phyloP scores from a whole-genome alignment of 306 rosid genomes.

The Argentina anserina region DNA sequence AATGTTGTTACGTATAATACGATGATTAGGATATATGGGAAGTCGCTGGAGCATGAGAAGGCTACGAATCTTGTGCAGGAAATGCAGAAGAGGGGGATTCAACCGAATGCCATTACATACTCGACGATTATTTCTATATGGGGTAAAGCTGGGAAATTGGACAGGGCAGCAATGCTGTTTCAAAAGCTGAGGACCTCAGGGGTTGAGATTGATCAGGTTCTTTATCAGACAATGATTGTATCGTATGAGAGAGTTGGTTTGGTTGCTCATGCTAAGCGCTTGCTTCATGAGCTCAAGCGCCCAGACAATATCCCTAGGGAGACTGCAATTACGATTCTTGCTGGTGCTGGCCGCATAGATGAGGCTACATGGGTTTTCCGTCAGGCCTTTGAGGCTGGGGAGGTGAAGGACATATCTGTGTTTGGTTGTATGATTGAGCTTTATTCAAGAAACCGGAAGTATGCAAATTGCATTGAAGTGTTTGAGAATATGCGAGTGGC shows the following conservation, averaged over 20 bases:
- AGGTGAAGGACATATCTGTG: slow-evolving; percentile 71
- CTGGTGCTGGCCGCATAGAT: slow-evolving; percentile 81
- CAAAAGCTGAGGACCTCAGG: slow-evolving; percentile 83
- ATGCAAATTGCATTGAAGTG: slow-evolving; percentile 65
- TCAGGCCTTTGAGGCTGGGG: slow-evolving; percentile 72
- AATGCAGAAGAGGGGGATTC: slow-evolving; percentile 78
- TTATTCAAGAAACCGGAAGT: slow-evolving; percentile 65
- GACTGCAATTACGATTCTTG: slow-evolving; percentile 71
- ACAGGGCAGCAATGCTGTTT: slow-evolving; percentile 78
- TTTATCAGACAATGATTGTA: slow-evolving; percentile 92
- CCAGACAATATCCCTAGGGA: slow-evolving; percentile 74
- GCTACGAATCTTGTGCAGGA: slow-evolving; percentile 86
- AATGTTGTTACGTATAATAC: slow-evolving; percentile 87
- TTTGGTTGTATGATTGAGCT: slow-evolving; percentile 73
- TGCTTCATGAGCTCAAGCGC: slow-evolving; percentile 74
- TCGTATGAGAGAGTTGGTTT: slow-evolving; percentile 85
- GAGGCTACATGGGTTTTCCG: slow-evolving; percentile 97
- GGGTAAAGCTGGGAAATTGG: slow-evolving; percentile 90
- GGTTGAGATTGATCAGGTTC: slow-evolving; percentile 78
- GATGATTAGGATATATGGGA: slow-evolving; percentile 87
- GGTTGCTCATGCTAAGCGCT: slow-evolving; percentile 88
- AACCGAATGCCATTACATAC: slow-evolving; percentile 85
- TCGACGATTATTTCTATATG: slow-evolving; percentile 89
- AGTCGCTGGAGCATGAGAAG: slow-evolving; percentile 79
- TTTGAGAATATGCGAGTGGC: slow-evolving; percentile 78